phyloP scores from a whole-genome alignment of 345 rosid genomes.

The Lumnitzera littorea region DNA sequence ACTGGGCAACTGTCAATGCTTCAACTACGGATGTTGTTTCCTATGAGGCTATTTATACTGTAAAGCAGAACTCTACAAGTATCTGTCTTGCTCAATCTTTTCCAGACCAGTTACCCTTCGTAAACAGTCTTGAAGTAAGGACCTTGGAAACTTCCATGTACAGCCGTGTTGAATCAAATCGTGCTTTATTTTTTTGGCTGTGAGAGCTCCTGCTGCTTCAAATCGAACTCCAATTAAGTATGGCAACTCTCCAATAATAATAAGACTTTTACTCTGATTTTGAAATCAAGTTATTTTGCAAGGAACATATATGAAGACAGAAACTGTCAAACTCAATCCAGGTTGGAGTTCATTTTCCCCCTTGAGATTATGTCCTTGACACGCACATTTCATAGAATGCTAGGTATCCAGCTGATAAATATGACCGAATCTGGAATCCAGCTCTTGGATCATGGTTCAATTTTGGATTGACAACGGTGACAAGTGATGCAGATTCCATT shows the following conservation, averaged over 20 bases:
- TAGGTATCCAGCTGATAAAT: constrained; percentile 15
- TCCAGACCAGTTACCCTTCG: constrained; percentile 20
- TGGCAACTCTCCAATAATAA: too few species aligned
- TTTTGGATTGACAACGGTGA: not conserved
- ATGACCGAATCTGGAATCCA: constrained; percentile 20
- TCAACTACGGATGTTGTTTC: not conserved
- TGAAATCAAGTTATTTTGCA: too few species aligned
- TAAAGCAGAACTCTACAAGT: constrained; percentile 8
- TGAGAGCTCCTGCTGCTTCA: constrained; percentile 11
- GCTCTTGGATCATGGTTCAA: not conserved
- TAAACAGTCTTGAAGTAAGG: constrained; percentile 21
- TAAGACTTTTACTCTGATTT: too few species aligned
- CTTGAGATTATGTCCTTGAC: not conserved
- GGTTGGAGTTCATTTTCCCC: not conserved
- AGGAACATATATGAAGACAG: too few species aligned
- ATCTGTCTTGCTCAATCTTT: constrained; percentile 23
- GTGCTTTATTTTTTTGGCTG: constrained; percentile 7
- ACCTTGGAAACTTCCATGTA: constrained; percentile 15
- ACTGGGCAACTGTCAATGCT: constrained; percentile 15
- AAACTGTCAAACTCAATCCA: not conserved
- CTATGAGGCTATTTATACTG: constrained; percentile 11
- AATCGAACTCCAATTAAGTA: not conserved
- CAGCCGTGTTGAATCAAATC: not conserved
- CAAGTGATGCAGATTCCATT: constrained; percentile 2
- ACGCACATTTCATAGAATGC: not conserved